A percentile compares a stretch with the other conserved stretches of the same genome.
Evolutionary conservation across 2,329 filamentous ascomycete genomes (phyloP).

Genomic region (Zarea fungicola): DNA sequence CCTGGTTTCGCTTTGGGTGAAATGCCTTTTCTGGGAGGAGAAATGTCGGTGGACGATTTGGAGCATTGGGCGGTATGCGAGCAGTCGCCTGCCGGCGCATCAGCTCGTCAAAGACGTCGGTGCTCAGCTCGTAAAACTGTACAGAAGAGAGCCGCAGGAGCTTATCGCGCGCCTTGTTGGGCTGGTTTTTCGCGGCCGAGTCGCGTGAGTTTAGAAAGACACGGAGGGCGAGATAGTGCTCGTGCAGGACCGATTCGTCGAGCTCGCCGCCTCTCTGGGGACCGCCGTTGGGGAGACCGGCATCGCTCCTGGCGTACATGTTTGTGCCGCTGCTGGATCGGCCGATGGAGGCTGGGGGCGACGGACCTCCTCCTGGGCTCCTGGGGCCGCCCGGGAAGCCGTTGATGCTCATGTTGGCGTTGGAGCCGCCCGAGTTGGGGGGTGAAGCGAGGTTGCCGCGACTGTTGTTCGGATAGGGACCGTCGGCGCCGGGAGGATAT

Average conservation of each 20-base stretch:
- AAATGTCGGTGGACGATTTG: conserved; percentile 59
- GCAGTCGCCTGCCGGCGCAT: conserved; percentile 73
- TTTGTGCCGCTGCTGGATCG: conserved; percentile 77
- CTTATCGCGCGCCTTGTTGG: conserved; percentile 92
- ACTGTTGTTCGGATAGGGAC: conserved; percentile 47
- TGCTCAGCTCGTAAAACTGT: conserved; percentile 96
- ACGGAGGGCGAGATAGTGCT: conserved; percentile 79
- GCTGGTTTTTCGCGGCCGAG: conserved; percentile 66
- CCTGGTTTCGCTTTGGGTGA: conserved; percentile 95
- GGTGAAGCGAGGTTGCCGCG: conserved; percentile 62
- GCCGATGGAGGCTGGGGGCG: conserved; percentile 82
- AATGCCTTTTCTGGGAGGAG: conserved; percentile 83
- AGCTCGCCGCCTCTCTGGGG: conserved; percentile 45
- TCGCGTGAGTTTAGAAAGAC: conserved; percentile 72
- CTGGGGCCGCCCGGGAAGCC: conserved; percentile 52
- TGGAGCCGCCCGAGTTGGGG: conserved; percentile 60
- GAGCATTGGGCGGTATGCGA: conserved; percentile 47
- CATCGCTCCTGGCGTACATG: conserved; percentile 61
- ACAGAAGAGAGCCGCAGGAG: conserved; percentile 81
- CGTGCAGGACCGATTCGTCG: conserved; percentile 58
- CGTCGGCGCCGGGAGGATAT: conserved; percentile 55
- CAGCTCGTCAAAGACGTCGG: conserved; percentile 94
- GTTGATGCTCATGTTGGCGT: conserved; percentile 54
- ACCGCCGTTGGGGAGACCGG: conserved; percentile 47
- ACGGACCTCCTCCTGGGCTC: conserved; percentile 60